Evolutionary conservation across 2,329 filamentous ascomycete genomes (phyloP).

Genomic region (Lojkania enalia): DNA sequence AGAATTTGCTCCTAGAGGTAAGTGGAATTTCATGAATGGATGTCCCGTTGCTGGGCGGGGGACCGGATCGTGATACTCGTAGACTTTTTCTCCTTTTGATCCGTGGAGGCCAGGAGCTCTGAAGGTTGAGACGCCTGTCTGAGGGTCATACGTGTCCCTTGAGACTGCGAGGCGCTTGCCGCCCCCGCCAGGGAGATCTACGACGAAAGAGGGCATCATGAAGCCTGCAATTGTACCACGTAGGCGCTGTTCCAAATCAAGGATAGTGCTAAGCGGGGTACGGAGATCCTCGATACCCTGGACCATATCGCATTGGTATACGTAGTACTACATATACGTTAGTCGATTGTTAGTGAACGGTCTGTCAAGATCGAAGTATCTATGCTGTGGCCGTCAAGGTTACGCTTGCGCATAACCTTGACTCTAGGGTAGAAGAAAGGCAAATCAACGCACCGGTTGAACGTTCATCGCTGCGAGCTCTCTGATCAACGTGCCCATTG

Average conservation of each 20-base stretch:
- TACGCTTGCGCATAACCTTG: no score
- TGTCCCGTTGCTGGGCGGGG: not conserved
- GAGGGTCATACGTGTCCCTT: slow-evolving; percentile 56
- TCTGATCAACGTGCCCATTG: slow-evolving; percentile 58
- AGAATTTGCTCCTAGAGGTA: no score
- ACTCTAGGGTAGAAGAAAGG: not conserved
- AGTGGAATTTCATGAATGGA: no score
- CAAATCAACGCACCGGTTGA: slow-evolving; percentile 49
- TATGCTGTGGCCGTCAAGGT: no score
- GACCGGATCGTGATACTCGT: slow-evolving; percentile 62
- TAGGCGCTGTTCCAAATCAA: slow-evolving; percentile 61
- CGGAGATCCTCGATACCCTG: slow-evolving; percentile 63
- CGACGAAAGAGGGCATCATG: slow-evolving; percentile 64
- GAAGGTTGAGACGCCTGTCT: slow-evolving; percentile 61
- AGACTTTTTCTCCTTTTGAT: slow-evolving; percentile 44
- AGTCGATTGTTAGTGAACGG: no score
- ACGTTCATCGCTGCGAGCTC: slow-evolving; percentile 59
- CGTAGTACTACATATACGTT: slow-evolving; percentile 59
- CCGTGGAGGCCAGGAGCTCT: slow-evolving; percentile 57
- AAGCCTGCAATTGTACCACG: slow-evolving; percentile 66
- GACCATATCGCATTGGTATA: slow-evolving; percentile 69
- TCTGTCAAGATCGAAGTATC: no score
- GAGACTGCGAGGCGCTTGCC: slow-evolving; percentile 64
- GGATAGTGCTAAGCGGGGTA: slow-evolving; percentile 62
- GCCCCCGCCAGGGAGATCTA: slow-evolving; percentile 65